Percentiles rank a stretch among this genome's conserved stretches.
Conservation (phyloP, 2,329 filamentous ascomycete genomes). For the Diaporthe eres region DNA sequence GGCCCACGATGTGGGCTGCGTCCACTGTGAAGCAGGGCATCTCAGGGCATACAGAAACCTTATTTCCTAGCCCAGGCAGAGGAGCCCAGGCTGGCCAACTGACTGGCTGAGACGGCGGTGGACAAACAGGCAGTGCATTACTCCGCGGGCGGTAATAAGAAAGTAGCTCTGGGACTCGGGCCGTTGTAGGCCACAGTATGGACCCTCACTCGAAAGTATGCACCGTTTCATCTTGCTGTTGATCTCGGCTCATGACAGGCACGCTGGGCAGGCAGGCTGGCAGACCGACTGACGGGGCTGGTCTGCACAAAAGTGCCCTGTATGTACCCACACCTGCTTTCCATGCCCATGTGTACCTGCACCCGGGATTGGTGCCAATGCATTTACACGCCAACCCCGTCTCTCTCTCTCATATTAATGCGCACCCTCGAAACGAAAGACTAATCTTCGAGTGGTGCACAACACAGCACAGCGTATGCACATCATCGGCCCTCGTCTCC, state of each 20-base stretch:
- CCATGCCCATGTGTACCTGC: neutral
- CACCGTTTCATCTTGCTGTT: constrained; percentile 30
- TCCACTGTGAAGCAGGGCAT: neutral
- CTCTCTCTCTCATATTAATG: neutral
- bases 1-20: constrained; percentile 26
- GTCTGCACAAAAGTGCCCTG: neutral
- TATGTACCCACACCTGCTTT: neutral
- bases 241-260: constrained; percentile 31
- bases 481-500: constrained; percentile 16
- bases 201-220: neutral
- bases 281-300: neutral
- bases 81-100: neutral
- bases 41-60: constrained; percentile 21
- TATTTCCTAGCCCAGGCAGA: constrained; percentile 13
- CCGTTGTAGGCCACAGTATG: constrained; percentile 10
- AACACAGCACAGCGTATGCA: neutral
- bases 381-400: neutral
- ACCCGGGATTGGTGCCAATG: neutral
- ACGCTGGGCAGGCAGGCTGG: neutral
- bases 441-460: neutral
- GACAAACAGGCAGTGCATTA: neutral
- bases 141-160: neutral
- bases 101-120: neutral
- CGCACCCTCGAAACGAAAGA: constrained; percentile 14
- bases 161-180: neutral